Conservation (phyloP, 2,329 filamentous ascomycete genomes). For the Talaromyces sp. region DNA sequence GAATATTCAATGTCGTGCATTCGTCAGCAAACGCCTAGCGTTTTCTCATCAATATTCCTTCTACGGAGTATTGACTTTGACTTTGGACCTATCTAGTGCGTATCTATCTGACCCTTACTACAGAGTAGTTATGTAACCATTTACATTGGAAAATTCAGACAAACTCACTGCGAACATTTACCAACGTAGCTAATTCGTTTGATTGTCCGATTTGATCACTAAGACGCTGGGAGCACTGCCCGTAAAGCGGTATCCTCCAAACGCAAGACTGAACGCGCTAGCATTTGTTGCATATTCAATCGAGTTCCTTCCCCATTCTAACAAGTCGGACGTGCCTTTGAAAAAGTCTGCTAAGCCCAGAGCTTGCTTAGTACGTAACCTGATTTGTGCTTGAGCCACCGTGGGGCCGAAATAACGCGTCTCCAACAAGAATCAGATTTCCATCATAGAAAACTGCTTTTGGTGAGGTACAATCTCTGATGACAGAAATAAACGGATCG, state of each 20-base stretch:
- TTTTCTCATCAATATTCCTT: too few species aligned
- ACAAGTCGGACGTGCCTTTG: constrained; percentile 12
- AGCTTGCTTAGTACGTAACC: constrained; percentile 19
- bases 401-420: constrained; percentile 24
- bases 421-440: constrained; percentile 23
- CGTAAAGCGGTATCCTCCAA: not conserved
- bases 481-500: constrained; percentile 23
- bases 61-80: not conserved
- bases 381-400: constrained; percentile 20
- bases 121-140: too few species aligned
- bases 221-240: not conserved
- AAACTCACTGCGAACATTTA: not conserved
- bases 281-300: not conserved
- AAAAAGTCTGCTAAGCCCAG: constrained; percentile 19
- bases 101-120: too few species aligned
- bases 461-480: constrained; percentile 17
- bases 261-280: not conserved
- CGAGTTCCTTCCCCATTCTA: constrained; percentile 14
- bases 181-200: not conserved
- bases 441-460: constrained; percentile 19
- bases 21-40: not conserved
- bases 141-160: too few species aligned
- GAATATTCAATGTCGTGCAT: not conserved
- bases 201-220: not conserved
- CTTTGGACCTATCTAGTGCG: not conserved